Base-by-base conservation (phyloP, 805 yeast genomes). In the Saccharomyces jurei region DNA sequence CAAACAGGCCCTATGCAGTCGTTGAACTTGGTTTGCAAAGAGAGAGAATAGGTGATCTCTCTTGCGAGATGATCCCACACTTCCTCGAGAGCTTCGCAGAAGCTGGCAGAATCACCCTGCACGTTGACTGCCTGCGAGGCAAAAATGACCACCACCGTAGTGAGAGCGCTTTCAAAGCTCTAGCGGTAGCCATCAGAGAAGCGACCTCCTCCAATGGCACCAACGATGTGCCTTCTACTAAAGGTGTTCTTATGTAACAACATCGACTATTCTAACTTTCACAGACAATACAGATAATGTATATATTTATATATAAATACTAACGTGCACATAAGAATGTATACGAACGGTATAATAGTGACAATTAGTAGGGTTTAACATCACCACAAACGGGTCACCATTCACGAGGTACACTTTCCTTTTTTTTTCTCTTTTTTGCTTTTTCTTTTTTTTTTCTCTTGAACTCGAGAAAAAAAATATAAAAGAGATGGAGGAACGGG, bases 21-120 rank as follows among this genome's bases (percentile, higher is more conserved):
- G 77, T 90, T 44, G 96, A 94, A 41, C 76, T 94, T 56, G 97
- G 96, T 0, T 78, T 94, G 65, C 87, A 86, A 71, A 80, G 99
- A 60, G 99, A 94, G 69, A 90, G 86, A 69, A 83, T 94, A 62
- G 99, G 99, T 52, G 96, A 88, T 65, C 77, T 94, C 52, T 82
- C 90, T 41, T 82, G 94, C 65, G 99, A 94, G 74, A 94, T 94
- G 99, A 86, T 94, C 59, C 97, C 97, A n/a, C 99, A 94, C 70
- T 91, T 94, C 50, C 69, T 94, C 58, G 96, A 90, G 71, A 86
- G 96, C 63, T 94, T 94, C 75, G 97, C 98, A 2, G 89, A 87
- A 64, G 88, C 87, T 46, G 96, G 97, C 0, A 86, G 86, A 56
- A 79, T 94, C 53, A 94, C 99, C 1, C 66, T 94, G 65, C 99